phyloP scores from a whole-genome alignment of 176 grass and related monocot species.

The Cenchrus purpureus region DNA sequence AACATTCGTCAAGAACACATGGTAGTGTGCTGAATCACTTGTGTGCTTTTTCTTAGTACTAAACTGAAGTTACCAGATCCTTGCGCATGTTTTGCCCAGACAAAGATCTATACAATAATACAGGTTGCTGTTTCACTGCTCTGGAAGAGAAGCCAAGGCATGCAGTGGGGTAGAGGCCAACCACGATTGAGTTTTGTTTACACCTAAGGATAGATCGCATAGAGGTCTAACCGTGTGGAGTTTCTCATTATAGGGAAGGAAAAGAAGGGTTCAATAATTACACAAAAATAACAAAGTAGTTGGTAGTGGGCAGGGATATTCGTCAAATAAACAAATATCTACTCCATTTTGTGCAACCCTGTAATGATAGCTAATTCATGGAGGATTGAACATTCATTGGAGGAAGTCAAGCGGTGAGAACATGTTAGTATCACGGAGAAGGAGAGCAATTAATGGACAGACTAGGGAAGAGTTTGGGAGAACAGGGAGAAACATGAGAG shows the following conservation, averaged over 20 bases:
- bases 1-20: not conserved
- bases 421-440: not conserved
- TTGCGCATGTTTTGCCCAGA: not conserved
- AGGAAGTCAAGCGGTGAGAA: not conserved
- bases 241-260: not conserved
- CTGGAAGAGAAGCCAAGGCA: not conserved
- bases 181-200: not conserved
- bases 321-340: not conserved
- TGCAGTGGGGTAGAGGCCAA: not conserved
- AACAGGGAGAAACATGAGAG: too few species aligned
- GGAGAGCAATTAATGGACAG: too few species aligned
- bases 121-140: not conserved
- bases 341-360: not conserved
- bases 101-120: not conserved
- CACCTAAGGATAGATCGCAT: not conserved
- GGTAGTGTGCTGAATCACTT: conserved; percentile 17
- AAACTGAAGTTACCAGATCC: conserved; percentile 10
- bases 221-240: not conserved
- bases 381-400: not conserved
- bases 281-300: not conserved
- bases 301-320: not conserved
- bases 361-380: not conserved
- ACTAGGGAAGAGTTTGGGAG: too few species aligned
- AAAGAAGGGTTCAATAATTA: not conserved
- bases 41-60: not conserved